Conservation (phyloP, 2,329 filamentous ascomycete species). For the Ophiosphaerella korrae region DNA sequence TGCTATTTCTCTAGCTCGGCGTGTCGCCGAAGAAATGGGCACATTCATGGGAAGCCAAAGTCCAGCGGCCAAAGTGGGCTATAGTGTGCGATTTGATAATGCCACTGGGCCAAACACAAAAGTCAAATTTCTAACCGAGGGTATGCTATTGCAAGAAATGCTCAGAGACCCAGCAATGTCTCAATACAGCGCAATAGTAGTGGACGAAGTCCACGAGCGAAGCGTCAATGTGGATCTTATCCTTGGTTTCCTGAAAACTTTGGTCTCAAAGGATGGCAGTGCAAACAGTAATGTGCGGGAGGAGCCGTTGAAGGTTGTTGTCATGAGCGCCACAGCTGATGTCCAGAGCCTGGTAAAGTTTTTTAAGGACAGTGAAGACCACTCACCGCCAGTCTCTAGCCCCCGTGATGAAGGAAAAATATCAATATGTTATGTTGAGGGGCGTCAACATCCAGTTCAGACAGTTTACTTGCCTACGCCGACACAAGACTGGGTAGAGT, state of each 20-base stretch:
- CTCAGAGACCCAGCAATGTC: slow-evolving; percentile 80
- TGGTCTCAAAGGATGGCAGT: slow-evolving; percentile 66
- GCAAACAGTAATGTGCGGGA: slow-evolving; percentile 68
- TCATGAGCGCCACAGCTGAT: slow-evolving; percentile 98
- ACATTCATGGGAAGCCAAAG: slow-evolving; percentile 64
- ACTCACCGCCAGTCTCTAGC: background rate
- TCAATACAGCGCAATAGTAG: slow-evolving; percentile 86
- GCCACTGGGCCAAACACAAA: slow-evolving; percentile 78
- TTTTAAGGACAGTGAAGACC: slow-evolving; percentile 58
- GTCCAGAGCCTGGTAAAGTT: slow-evolving; percentile 78
- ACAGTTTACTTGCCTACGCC: slow-evolving; percentile 75
- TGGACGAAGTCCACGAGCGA: slow-evolving; percentile 96
- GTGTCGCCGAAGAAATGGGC: slow-evolving; percentile 84
- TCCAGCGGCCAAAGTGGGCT: slow-evolving; percentile 74
- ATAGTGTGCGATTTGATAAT: slow-evolving; percentile 93
- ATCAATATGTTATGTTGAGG: slow-evolving; percentile 73
- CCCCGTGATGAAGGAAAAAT: slow-evolving; percentile 1
- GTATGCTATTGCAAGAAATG: slow-evolving; percentile 94
- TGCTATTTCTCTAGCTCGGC: slow-evolving; percentile 85
- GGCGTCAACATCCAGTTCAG: slow-evolving; percentile 84
- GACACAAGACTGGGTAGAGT: slow-evolving; percentile 80
- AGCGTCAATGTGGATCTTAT: slow-evolving; percentile 89
- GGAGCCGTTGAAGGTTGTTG: slow-evolving; percentile 77
- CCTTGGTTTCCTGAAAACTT: slow-evolving; percentile 82
- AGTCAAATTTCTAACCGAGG: slow-evolving; percentile 95